Base-by-base conservation (phyloP, 148 eudicot genomes). In the Salicornia ramosissima region DNA sequence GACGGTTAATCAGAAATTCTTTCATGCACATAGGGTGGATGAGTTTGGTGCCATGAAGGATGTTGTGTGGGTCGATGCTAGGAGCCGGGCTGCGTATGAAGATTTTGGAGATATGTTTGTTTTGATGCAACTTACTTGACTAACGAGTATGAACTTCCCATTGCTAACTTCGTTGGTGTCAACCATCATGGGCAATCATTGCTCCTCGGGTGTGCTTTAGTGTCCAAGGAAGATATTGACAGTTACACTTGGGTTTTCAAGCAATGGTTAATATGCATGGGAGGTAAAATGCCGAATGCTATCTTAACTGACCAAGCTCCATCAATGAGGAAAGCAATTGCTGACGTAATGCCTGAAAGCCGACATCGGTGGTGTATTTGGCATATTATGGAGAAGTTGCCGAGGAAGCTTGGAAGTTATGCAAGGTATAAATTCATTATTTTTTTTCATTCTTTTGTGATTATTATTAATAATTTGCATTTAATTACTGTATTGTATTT, bases 91-190 rank as follows among this genome's bases (percentile, higher is more conserved):
- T 22, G 58, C 58, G 25, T 54, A 54, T 54, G 30, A 54, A 22
- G 58, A 54, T 29, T 54, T 54, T 25, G 58, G 58, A 30, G 58
- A 54, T 54, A 30, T 54, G 58, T 54, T 54, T 54, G 58, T 30
- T 54, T 54, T 54, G 58, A 54, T 54, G 25, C 58, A 54, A 54
- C 58, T 1, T 54, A 54, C 30, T 54, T 54, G 8, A 24, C 16
- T 4, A 24, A 54, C 2, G 58, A 54, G 31, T 54, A 54, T 54
- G 31, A 54, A 16, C 11, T 54, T 29, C 30, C 58, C 2, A 29
- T 54, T 54, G 31, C 25, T 54, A 54, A 54, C 11, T 54, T 54
- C 25, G 58, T 54, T 9, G 58, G 58, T 54, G 58, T 54, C 3
- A 54, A 54, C 58, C 58, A 54, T 54, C 58, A 54, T 25, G 58